Base-by-base conservation (phyloP, 2,329 filamentous ascomycete species). In the Sclerotiophoma versabilis region DNA sequence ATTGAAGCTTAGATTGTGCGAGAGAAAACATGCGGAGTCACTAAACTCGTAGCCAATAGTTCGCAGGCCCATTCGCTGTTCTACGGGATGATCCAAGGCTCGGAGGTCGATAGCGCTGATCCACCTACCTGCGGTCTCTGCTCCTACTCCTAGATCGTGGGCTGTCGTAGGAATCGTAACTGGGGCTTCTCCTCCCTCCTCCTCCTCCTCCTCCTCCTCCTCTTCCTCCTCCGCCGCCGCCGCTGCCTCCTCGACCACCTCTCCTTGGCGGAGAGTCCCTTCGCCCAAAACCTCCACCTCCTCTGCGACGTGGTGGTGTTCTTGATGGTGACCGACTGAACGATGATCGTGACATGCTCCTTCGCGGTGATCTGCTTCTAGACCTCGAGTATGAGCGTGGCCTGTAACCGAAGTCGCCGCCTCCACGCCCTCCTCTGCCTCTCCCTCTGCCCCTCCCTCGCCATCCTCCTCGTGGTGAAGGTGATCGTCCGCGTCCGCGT, bases 101-200 rank as follows among this genome's bases (percentile, higher is more conserved):
- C n/a, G n/a, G n/a, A n/a, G n/a, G n/a, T n/a, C n/a, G n/a, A n/a
- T n/a, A n/a, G n/a, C n/a, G n/a, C n/a, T n/a, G n/a, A n/a, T n/a
- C n/a, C n/a, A n/a, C n/a, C 15, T 53, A 68, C 47, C 62, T 64
- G 9, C 60, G 62, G 23, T 64, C 62, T 46, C 78, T 70, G 56
- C 77, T 81, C 49, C 76, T 66, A 54, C 77, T 81, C 43, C 77
- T 66, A 0, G 62, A 61, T 22, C 71, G 70, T 62, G 84, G 84
- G 66, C 84, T 86, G 64, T 83, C 84, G 63, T 86, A 86, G 59
- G 84, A 86, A 63, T 81, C 84, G 64, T 87, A 87, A 64, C 85
- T 88, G 4, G 83, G 83, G 63, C 84, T 86, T 59, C 85, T 79
- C 57, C 84, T 78, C 58, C 83, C 77, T 49, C 71, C 70, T 2